These are phyloP conservation scores for Ogataea kodamae DNA, from an alignment of 805 yeast species.

Conservation along the genomic window DNA sequence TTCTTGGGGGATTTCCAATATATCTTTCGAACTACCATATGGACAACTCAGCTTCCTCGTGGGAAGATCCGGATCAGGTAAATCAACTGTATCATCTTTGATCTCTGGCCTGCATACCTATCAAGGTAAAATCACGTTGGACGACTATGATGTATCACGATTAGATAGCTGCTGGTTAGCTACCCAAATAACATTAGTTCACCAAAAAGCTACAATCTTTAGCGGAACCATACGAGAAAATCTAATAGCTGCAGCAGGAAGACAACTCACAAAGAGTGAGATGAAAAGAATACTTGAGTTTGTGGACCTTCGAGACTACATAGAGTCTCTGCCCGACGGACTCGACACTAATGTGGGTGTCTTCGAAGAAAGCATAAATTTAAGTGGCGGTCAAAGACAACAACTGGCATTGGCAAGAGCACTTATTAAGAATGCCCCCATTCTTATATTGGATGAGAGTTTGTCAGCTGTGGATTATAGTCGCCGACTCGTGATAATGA, in stretches of 20 bases:
- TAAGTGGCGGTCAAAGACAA: conserved; percentile 94
- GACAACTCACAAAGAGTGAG: conserved; percentile 22
- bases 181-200: conserved; percentile 66
- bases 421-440: conserved; percentile 62
- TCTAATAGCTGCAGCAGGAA: conserved; percentile 35
- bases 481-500: conserved; percentile 44
- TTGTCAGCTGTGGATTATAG: conserved; percentile 71
- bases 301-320: conserved; percentile 49
- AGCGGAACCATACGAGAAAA: conserved; percentile 62
- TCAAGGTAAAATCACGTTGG: conserved; percentile 58
- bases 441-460: conserved; percentile 82
- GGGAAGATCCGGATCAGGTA: conserved; percentile 92
- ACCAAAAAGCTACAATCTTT: conserved; percentile 67
- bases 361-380: conserved; percentile 34
- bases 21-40: conserved; percentile 44
- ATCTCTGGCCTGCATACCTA: conserved; percentile 59
- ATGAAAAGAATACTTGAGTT: conserved; percentile 45
- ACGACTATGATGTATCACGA: conserved; percentile 43
- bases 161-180: conserved; percentile 52
- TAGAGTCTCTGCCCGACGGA: conserved; percentile 51
- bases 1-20: conserved; percentile 43
- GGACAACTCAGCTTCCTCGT: conserved; percentile 58
- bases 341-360: conserved; percentile 49
- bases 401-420: conserved; percentile 85
- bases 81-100: conserved; percentile 72